Base-by-base conservation (phyloP, 208 protist genomes). In the Trypanosoma conorhini region DNA sequence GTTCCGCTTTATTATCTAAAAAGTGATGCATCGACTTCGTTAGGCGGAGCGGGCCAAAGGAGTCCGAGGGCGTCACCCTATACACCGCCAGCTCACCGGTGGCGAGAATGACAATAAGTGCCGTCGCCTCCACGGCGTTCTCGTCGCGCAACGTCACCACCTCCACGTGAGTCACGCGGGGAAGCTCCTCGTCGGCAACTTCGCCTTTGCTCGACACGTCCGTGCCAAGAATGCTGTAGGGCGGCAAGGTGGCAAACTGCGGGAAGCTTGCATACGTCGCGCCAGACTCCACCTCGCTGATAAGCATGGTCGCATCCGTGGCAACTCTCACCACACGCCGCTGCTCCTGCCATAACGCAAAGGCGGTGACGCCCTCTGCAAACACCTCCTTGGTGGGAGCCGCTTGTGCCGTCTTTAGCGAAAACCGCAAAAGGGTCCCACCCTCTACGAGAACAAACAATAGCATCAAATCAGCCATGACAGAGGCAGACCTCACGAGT, bases 71-170 rank as follows among this genome's bases (percentile, higher is more conserved):
- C 0, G 87, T 50, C 1, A 94, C 56, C 5, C 76, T 75, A 72
- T 96, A 96, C 1, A 86, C 89, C 5, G 89, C 65, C 17, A 96
- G 67, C 72, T 96, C 91, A 21, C 91, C 91, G 5, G 81, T 85
- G 28, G 82, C 79, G 21, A 87, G 75, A 57, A 94, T 81, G 5
- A 91, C 30, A 21, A 91, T 57, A 12, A 94, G 67, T 33, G 87
- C 80, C 21, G 72, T 74, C 56, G 57, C 64, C 22, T 71, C 70
- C 3, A 48, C 70, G 22, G 55, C 56, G 2, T 61, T 33, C 17
- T 46, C 69, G 1, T 61, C 52, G 12, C 50, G n/a, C 22, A 74
- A 55, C 58, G 40, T 70, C 55, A 62, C 40, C 13, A 96, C 59
- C 22, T 79, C 48, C 22, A 90, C 40, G 65, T 93, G 86, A 21